phyloP scores from a whole-genome alignment of 106 monocot species.

The Ottelia alismoides region DNA sequence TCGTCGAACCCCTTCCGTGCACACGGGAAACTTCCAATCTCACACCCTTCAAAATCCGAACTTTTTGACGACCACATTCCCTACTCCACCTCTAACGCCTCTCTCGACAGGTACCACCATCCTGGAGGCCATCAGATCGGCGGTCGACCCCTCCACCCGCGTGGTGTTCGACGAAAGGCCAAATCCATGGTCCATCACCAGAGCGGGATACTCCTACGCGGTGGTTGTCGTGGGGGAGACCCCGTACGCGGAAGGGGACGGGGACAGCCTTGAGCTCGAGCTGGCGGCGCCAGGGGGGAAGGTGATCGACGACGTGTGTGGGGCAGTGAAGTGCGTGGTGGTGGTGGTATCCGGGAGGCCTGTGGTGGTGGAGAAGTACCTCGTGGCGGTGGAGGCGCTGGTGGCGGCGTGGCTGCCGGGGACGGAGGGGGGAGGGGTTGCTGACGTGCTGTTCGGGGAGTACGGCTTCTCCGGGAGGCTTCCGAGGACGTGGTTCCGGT shows the following conservation, averaged over 20 bases:
- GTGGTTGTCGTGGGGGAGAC: conserved; percentile 13
- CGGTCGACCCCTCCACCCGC: conserved; percentile 4
- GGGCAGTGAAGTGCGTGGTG: conserved; percentile 11
- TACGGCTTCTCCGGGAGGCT: conserved; percentile 24
- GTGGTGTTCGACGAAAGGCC: conserved; percentile 15
- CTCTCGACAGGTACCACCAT: conserved; percentile 16
- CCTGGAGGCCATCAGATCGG: neutral
- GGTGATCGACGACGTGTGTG: conserved; percentile 10
- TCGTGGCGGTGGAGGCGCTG: conserved; percentile 4
- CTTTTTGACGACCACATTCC: too few relatives aligned
- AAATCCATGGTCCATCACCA: neutral
- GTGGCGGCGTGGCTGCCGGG: conserved; percentile 21
- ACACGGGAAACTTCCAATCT: too few relatives aligned
- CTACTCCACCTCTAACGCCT: too few relatives aligned
- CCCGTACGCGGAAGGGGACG: conserved; percentile 9
- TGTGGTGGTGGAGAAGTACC: conserved; percentile 10
- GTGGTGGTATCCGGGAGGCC: conserved; percentile 20
- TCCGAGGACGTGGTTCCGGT: conserved; percentile 15
- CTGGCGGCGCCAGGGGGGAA: conserved; percentile 4
- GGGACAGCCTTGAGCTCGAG: conserved; percentile 14
- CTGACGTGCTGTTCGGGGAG: conserved; percentile 17
- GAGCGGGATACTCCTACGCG: conserved; percentile 8
- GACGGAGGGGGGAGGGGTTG: conserved; percentile 13
- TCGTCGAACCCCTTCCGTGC: too few relatives aligned
- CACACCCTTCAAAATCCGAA: too few relatives aligned